Percentiles rank a stretch among this genome's conserved stretches.
These are phyloP conservation scores for Epichloe festucae DNA, from an alignment of 2,329 filamentous ascomycete genomes.

Conservation along the genomic window DNA sequence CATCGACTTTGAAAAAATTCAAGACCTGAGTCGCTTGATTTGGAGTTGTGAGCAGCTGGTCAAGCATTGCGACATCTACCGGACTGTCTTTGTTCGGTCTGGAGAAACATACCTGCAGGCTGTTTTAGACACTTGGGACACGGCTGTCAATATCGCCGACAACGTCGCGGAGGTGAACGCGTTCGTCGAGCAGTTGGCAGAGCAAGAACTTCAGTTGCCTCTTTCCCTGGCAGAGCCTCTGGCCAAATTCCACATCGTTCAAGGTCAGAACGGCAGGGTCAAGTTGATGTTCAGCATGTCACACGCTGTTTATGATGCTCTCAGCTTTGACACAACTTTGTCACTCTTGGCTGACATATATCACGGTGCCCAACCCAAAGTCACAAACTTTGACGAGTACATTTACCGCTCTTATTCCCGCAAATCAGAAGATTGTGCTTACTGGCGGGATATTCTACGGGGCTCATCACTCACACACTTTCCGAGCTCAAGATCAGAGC, in stretches of 20 bases:
- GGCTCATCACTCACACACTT: no score
- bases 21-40: not conserved
- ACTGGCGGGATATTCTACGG: no score
- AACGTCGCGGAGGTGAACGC: not conserved
- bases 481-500: no score
- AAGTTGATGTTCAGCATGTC: not conserved
- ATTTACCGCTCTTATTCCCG: no score
- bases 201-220: no score
- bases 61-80: not conserved
- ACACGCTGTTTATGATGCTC: not conserved
- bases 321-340: not conserved
- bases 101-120: not conserved
- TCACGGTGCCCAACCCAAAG: constrained; percentile 12
- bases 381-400: constrained; percentile 8
- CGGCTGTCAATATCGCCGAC: not conserved
- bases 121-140: not conserved
- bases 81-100: not conserved
- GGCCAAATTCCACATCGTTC: no score
- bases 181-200: no score
- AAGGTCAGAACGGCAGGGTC: no score
- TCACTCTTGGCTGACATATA: not conserved
- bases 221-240: no score
- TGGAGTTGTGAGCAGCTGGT: not conserved
- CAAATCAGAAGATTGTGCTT: no score
- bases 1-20: no score